These are phyloP conservation scores for Ogataea sp. DNA, from an alignment of 805 yeast genomes.

Conservation along the genomic window DNA sequence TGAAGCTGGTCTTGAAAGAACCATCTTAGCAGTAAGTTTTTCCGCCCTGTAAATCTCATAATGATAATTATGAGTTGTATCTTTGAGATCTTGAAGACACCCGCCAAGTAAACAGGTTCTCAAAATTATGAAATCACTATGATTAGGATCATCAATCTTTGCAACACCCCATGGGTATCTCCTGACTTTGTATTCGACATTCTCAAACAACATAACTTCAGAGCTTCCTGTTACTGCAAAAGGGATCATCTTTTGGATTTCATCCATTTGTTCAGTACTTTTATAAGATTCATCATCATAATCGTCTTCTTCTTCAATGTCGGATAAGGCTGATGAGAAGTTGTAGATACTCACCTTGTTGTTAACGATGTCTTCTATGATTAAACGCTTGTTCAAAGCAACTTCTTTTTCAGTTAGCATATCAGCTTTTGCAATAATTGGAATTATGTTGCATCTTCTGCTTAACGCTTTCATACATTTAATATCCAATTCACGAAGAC, in stretches of 20 bases:
- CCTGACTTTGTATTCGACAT: slow-evolving; percentile 68
- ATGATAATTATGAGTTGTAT: slow-evolving; percentile 66
- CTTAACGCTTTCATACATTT: slow-evolving; percentile 60
- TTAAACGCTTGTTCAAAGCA: slow-evolving; percentile 33
- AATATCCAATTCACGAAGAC: slow-evolving; percentile 61
- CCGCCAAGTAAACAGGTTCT: slow-evolving; percentile 73
- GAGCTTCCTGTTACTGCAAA: slow-evolving; percentile 91
- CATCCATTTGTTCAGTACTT: neutral
- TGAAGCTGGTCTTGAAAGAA: neutral
- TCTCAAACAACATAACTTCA: slow-evolving; percentile 58
- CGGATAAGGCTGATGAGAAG: slow-evolving; percentile 22
- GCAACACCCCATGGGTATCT: slow-evolving; percentile 82
- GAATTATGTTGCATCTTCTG: slow-evolving; percentile 69
- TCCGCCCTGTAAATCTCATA: slow-evolving; percentile 70
- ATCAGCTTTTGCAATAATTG: slow-evolving; percentile 77
- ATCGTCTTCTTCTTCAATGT: slow-evolving; percentile 18
- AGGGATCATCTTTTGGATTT: slow-evolving; percentile 42
- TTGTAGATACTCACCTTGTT: slow-evolving; percentile 20
- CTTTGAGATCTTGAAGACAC: slow-evolving; percentile 70
- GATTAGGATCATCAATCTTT: slow-evolving; percentile 72
- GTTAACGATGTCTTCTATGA: slow-evolving; percentile 32
- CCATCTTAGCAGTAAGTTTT: slow-evolving; percentile 10
- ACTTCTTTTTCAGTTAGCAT: slow-evolving; percentile 50
- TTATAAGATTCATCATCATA: slow-evolving; percentile 3
- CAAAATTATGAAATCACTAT: slow-evolving; percentile 70